Evolutionary conservation across 1,284 basidiomycete genomes (phyloP), one percentile per base, ranked within the genome.

Genomic region (Ganoderma resinaceum): DNA sequence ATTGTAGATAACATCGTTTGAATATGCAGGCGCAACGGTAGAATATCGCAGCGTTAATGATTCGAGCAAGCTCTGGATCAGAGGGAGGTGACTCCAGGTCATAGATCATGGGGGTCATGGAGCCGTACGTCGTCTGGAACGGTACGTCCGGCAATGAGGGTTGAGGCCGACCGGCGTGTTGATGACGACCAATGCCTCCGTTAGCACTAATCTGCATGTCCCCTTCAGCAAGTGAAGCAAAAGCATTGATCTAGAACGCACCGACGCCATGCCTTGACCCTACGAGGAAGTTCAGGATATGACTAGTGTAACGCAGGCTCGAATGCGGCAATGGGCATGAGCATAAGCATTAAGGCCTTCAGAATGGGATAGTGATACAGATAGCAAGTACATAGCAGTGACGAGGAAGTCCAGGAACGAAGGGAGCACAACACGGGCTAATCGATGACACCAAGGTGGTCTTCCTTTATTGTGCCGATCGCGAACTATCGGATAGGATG

Each of bases 381-480:
- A 72, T 68, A 72, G 70, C 69, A 67, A 52, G 38, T 71, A 71
- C 70, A 68, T 37, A 70, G 66, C 66, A 23, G 66, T 35, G 49
- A 66, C 20, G 33, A 55, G 46, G 31, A 59, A 64, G 40, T 16
- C 35, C 18, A 52, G 33, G 18, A 58, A 33, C 20, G 9, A 53
- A 12, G 53, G 20, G 26, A 63, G 61, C 62, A 68, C 46, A 42
- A 43, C 61, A 16, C 33, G 35, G 8, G 57, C 78, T 74, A 89
- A 67, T 89, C 88, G 67, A 96, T 94, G 66, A 96, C 94, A 61
- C 96, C 95, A 53, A 97, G 83, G 79, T 95, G 96, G 78, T 97
- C 95, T 80, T 97, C 96, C 83, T 97, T 97, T 80, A 97, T 96
- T 3, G 94, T 96, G 16, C 95, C 95, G 72, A 97, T 97, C 1